Conservation (phyloP, 441 rosid genomes). For the Corymbia citriodora region DNA sequence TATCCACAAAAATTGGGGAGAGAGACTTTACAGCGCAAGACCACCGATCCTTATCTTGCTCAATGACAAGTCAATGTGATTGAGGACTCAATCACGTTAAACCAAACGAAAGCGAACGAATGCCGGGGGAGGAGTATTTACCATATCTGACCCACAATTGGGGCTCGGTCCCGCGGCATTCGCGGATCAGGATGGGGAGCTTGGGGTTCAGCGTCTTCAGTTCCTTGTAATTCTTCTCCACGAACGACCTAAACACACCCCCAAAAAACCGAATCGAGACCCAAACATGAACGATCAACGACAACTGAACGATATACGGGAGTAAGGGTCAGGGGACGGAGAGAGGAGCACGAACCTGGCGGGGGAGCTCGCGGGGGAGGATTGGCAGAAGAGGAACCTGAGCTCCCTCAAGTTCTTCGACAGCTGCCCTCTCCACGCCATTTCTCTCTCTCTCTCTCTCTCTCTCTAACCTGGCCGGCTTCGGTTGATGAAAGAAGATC, state of each 20-base stretch:
- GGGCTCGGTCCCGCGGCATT: conserved; percentile 69
- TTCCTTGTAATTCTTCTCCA: conserved; percentile 82
- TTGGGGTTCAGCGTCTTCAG: conserved; percentile 82
- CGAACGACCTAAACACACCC: conserved; percentile 41
- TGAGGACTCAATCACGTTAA: neutral
- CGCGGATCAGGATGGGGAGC: conserved; percentile 81
- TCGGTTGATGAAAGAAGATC: neutral
- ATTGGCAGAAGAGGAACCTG: conserved; percentile 71
- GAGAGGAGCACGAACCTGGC: conserved; percentile 37
- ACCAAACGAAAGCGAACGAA: neutral
- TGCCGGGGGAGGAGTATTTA: conserved; percentile 3
- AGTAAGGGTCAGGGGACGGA: neutral
- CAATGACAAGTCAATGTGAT: neutral
- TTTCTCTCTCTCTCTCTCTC: conserved; percentile 7
- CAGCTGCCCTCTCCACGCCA: conserved; percentile 83
- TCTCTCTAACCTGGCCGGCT: too few relatives aligned
- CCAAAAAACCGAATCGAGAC: neutral
- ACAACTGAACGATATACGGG: neutral
- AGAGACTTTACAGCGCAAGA: neutral
- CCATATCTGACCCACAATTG: conserved; percentile 97
- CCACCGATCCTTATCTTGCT: neutral
- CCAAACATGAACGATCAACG: neutral
- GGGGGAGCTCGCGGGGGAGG: conserved; percentile 70
- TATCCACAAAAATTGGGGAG: neutral
- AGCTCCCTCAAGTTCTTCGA: conserved; percentile 72